These are phyloP conservation scores for Delitschia confertaspora DNA, from an alignment of 495 filamentous ascomycete genomes.

Conservation along the genomic window DNA sequence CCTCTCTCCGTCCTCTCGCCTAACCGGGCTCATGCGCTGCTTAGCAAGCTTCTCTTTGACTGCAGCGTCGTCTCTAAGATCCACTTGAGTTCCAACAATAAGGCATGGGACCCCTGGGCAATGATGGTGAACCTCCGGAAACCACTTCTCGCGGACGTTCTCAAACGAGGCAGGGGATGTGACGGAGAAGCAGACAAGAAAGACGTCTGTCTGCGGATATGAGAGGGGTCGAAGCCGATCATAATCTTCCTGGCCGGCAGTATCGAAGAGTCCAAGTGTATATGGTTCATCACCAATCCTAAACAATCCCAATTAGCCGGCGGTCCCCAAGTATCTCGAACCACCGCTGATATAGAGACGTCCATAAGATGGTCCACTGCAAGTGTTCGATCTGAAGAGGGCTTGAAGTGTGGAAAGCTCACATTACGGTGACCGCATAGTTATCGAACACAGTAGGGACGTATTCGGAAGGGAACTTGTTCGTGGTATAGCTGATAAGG, in stretches of 20 bases:
- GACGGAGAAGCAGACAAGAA: conserved; percentile 97
- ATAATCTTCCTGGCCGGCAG: conserved; percentile 98
- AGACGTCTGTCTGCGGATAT: conserved; percentile 97
- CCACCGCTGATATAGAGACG: neutral
- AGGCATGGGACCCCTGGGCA: conserved; percentile 96
- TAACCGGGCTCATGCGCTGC: conserved; percentile 89
- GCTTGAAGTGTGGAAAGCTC: conserved; percentile 43
- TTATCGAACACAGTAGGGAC: conserved; percentile 99
- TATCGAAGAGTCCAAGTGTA: conserved; percentile 95
- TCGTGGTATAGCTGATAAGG: conserved; percentile 97
- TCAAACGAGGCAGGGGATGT: conserved; percentile 98
- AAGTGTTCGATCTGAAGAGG: neutral
- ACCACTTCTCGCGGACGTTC: conserved; percentile 99
- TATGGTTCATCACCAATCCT: conserved; percentile 99
- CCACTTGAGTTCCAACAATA: conserved; percentile 95
- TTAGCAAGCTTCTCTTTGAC: conserved; percentile 87
- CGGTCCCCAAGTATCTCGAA: neutral
- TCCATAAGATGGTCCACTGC: no score
- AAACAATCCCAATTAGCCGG: conserved; percentile 10
- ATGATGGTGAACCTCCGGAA: conserved; percentile 96
- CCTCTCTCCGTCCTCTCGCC: conserved; percentile 82
- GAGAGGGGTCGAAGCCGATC: conserved; percentile 92
- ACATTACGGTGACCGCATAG: conserved; percentile 99
- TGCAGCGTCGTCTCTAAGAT: conserved; percentile 83
- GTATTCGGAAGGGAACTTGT: conserved; percentile 99